These are phyloP conservation scores for Salix arbutifolia DNA, from an alignment of 345 rosid species.

Conservation along the genomic window DNA sequence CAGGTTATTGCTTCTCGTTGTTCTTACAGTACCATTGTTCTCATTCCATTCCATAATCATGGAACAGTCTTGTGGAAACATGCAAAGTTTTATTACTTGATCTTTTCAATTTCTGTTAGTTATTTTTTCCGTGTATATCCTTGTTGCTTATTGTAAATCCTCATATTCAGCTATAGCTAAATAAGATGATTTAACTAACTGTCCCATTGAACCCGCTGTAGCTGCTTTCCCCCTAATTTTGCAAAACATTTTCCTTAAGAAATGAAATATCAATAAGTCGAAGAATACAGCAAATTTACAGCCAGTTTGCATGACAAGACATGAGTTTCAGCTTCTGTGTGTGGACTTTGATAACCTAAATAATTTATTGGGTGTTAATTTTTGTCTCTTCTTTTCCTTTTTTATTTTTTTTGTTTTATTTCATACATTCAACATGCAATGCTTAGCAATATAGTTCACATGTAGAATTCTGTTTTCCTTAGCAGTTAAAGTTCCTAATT, in stretches of 20 bases:
- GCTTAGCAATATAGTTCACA: background rate
- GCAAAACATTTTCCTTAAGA: background rate
- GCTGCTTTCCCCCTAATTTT: background rate
- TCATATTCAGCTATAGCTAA: background rate
- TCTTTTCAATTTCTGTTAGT: background rate
- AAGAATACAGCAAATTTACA: background rate
- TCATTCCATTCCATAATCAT: background rate
- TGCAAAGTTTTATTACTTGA: background rate
- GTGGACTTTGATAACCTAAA: background rate
- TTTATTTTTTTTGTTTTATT: background rate
- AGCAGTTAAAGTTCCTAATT: conserved; percentile 3
- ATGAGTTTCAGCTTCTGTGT: background rate
- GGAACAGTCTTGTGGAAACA: background rate
- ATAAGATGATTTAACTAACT: background rate
- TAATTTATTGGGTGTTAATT: background rate
- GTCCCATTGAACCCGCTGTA: background rate
- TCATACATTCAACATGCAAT: background rate
- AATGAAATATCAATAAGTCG: background rate
- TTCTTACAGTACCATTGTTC: background rate
- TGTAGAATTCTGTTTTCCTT: background rate
- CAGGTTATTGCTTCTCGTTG: background rate
- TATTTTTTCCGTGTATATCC: background rate
- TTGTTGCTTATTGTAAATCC: background rate
- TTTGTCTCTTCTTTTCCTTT: background rate
- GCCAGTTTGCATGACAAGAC: background rate